phyloP scores from a whole-genome alignment of 345 rosid genomes.

The Euclidium syriacum region DNA sequence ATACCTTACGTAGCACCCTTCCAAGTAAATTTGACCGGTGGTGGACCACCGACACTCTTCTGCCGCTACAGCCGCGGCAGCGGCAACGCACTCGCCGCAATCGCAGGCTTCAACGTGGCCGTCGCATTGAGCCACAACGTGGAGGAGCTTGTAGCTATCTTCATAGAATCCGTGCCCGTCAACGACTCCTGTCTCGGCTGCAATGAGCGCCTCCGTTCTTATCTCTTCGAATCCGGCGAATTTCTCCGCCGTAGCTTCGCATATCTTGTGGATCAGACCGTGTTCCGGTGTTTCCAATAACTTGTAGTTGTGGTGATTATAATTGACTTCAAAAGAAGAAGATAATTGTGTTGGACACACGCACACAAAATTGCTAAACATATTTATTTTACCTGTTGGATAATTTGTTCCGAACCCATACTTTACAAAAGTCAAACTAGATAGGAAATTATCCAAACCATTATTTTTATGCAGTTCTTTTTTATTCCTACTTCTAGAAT shows the following conservation, averaged over 20 bases:
- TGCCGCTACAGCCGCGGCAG: constrained; percentile 40
- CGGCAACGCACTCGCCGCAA: constrained; percentile 59
- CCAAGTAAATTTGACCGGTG: constrained; percentile 52
- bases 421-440: no score
- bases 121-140: constrained; percentile 59
- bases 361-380: no score
- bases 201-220: constrained; percentile 44
- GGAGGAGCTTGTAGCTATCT: constrained; percentile 34
- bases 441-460: neutral
- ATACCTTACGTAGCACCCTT: constrained; percentile 50
- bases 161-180: constrained; percentile 42
- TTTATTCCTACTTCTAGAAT: no score
- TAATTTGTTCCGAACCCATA: no score
- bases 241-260: constrained; percentile 38
- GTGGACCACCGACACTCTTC: constrained; percentile 47
- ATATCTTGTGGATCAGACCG: constrained; percentile 44
- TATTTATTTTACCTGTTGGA: no score
- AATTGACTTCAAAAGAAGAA: no score
- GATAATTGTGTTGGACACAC: no score
- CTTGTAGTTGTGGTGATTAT: constrained; percentile 21
- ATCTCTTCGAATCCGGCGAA: constrained; percentile 38
- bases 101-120: constrained; percentile 46
- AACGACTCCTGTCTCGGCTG: constrained; percentile 36
- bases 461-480: neutral
- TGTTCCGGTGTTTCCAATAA: constrained; percentile 17